Evolutionary conservation across 805 yeast genomes (phyloP), one percentile per base, ranked within the genome.

Genomic region (Vanderwaltozyma yarrowii): DNA sequence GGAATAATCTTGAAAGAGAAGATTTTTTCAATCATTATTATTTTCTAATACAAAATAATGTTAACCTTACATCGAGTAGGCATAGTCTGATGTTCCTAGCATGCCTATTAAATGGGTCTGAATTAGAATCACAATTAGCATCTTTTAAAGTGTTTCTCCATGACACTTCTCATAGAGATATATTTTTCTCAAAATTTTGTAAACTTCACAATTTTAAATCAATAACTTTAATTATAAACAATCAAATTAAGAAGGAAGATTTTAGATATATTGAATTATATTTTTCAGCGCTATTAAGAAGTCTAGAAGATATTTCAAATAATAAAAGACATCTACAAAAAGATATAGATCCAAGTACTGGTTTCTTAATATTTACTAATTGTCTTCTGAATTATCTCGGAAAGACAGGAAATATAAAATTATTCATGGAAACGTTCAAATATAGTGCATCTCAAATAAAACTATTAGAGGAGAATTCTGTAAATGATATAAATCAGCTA

Each of bases 61-160:
- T 58, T 6, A 30, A 30, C 16, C 42, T 56, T 9, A 45, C 51
- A 5, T 36, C 52, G 7, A 46, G 46, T 5, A 26, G 13, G 10
- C 23, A 41, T 24, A 39, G 43, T 13, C 35, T 44, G 30, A 39
- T 30, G 7, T 40, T 54, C 7, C 37, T 38, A 9, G 31, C 30
- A 17, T 43, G 48, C 19, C 28, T 58, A 29, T 37, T 59, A 35
- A 47, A 49, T 18, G 60, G 60, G 3, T 51, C 60, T 6, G 51
- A 54, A 32, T 35, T 49, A 25, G 61, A 58, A 21, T 33, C 36
- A 13, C 50, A 50, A 35, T 33, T 56, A 20, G 58, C 46, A 1
- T 49, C 60, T 2, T 53, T 58, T 33, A 54, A 53, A 35, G 33
- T 45, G 17, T 58, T 54, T 35, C 25, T 55, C 11, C 39, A 46